Conservation (phyloP, 2,329 filamentous ascomycete genomes). For the Talaromyces sp. region DNA sequence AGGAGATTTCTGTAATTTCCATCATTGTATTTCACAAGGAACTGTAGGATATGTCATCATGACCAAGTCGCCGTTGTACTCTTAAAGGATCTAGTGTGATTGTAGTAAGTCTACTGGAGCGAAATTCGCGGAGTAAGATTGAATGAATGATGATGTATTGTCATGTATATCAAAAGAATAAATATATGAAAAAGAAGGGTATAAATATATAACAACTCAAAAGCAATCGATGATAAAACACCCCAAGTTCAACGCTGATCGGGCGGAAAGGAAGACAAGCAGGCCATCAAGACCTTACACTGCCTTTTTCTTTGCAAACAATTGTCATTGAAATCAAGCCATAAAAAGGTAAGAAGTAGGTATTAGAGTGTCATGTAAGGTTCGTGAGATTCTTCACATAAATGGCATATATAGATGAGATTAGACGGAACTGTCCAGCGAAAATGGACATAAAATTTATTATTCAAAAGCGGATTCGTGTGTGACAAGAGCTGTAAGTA, state of each 20-base stretch:
- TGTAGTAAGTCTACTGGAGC: background rate
- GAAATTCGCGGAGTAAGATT: background rate
- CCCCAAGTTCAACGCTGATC: slow-evolving; percentile 9
- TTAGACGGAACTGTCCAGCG: background rate
- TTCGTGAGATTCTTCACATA: slow-evolving; percentile 10
- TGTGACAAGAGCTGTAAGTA: slow-evolving; percentile 17
- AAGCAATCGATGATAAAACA: slow-evolving; percentile 2
- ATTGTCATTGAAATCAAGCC: slow-evolving; percentile 5
- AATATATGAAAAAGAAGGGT: slow-evolving; percentile 10
- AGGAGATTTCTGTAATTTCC: slow-evolving; percentile 37
- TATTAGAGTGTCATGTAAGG: slow-evolving; percentile 1
- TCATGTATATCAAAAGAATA: background rate
- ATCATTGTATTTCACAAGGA: background rate
- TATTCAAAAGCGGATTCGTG: slow-evolving; percentile 21
- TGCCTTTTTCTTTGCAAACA: background rate
- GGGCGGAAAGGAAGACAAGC: background rate
- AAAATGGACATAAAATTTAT: background rate
- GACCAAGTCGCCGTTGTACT: background rate
- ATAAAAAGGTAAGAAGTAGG: background rate
- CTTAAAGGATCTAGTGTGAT: background rate
- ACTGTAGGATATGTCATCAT: background rate
- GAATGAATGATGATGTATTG: background rate
- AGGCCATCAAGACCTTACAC: background rate
- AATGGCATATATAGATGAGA: slow-evolving; percentile 6
- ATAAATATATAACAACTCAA: slow-evolving; percentile 17